These are phyloP conservation scores for Flaveria trinervia DNA, from an alignment of 129 eudicot genomes.

Conservation along the genomic window DNA sequence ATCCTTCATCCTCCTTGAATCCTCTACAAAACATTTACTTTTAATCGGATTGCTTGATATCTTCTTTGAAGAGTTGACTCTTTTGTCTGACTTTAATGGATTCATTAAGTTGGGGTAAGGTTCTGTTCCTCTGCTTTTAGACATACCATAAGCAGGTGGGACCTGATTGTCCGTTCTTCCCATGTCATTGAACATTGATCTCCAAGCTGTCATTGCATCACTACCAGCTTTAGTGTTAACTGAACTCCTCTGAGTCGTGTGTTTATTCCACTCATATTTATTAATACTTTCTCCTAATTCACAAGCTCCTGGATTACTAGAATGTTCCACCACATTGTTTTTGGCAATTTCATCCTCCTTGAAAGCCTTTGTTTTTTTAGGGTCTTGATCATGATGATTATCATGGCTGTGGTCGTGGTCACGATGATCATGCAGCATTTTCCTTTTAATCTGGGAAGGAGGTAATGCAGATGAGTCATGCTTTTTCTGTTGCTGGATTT, in stretches of 20 bases:
- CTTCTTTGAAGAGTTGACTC: slow-evolving; percentile 33
- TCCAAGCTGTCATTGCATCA: slow-evolving; percentile 31
- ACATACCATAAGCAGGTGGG: slow-evolving; percentile 11
- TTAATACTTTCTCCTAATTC: slow-evolving; percentile 17
- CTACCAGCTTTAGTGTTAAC: slow-evolving; percentile 23
- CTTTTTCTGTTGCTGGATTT: slow-evolving; percentile 30
- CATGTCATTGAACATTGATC: slow-evolving; percentile 31
- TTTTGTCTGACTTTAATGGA: slow-evolving; percentile 40
- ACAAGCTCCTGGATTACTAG: slow-evolving; percentile 23
- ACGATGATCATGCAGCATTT: slow-evolving; percentile 34
- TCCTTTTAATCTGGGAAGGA: slow-evolving; percentile 44
- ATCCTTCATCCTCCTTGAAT: slow-evolving; percentile 18
- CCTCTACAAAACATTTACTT: slow-evolving; percentile 35
- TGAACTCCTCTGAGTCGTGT: slow-evolving; percentile 40
- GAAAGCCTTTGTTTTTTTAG: slow-evolving; percentile 35
- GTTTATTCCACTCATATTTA: slow-evolving; percentile 38
- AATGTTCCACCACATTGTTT: slow-evolving; percentile 27
- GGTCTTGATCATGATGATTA: slow-evolving; percentile 28
- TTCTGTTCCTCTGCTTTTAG: slow-evolving; percentile 32
- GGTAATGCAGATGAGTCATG: slow-evolving; percentile 28
- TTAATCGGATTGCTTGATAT: slow-evolving; percentile 18
- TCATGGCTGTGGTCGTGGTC: not conserved
- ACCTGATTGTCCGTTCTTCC: slow-evolving; percentile 31
- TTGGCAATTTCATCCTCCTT: slow-evolving; percentile 28
- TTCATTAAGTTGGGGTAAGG: slow-evolving; percentile 35